These are phyloP conservation scores for Mantamonas sphyraenae DNA, from an alignment of 78 protist genomes.

Conservation along the genomic window DNA sequence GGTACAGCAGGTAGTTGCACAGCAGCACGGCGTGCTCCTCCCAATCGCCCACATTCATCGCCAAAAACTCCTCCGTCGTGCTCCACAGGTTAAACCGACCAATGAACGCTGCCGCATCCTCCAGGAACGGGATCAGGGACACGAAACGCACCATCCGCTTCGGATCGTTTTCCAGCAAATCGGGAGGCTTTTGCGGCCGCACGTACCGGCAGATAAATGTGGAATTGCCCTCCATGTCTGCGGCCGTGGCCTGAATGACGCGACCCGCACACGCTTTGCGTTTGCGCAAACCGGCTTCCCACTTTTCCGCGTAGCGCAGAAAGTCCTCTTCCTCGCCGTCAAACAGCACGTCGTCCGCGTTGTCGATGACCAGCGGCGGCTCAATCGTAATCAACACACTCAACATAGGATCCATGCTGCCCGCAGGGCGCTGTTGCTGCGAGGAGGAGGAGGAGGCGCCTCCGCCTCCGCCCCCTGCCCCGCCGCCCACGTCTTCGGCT, in stretches of 20 bases:
- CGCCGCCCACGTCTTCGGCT: background rate
- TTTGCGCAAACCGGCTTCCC: background rate
- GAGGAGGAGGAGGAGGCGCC: background rate
- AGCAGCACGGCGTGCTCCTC: constrained; percentile 42
- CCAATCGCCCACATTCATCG: constrained; percentile 14
- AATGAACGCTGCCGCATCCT: constrained; percentile 11
- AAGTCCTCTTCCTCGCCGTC: background rate
- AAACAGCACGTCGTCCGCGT: background rate
- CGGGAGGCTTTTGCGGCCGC: constrained; percentile 12
- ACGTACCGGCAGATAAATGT: constrained; percentile 16
- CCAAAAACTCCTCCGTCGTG: constrained; percentile 14
- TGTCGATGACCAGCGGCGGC: background rate
- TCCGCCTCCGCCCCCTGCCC: background rate
- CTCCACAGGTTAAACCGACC: constrained; percentile 17
- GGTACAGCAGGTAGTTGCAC: constrained; percentile 7
- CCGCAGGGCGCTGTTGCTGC: background rate
- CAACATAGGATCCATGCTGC: background rate
- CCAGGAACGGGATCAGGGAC: constrained; percentile 23
- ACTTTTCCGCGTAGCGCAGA: background rate
- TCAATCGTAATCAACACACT: background rate
- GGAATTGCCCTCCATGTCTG: background rate
- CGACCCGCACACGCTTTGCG: background rate
- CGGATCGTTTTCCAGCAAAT: background rate
- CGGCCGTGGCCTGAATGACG: background rate
- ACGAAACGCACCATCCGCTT: constrained; percentile 17